Conservation (phyloP, 441 rosid genomes). For the Jatropha podagrica region DNA sequence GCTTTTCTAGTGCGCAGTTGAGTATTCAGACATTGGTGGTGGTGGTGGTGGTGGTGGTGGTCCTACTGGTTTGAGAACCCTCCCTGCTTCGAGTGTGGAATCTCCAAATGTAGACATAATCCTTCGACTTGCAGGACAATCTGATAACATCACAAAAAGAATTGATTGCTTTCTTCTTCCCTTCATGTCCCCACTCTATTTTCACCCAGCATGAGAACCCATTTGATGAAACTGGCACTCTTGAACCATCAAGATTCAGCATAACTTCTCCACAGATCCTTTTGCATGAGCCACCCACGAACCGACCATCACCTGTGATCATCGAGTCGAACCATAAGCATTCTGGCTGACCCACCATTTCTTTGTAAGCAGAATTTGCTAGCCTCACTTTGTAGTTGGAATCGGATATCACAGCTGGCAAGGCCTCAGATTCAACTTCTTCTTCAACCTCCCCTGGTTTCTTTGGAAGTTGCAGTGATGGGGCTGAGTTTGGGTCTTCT, state of each 20-base stretch:
- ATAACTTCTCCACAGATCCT: slow-evolving; percentile 84
- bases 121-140: slow-evolving; percentile 60
- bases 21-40: slow-evolving; percentile 30
- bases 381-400: slow-evolving; percentile 73
- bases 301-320: slow-evolving; percentile 33
- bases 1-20: slow-evolving; percentile 7
- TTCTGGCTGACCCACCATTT: slow-evolving; percentile 96
- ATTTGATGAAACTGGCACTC: slow-evolving; percentile 37
- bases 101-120: slow-evolving; percentile 75
- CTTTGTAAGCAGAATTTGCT: slow-evolving; percentile 85
- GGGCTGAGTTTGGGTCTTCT: slow-evolving; percentile 27
- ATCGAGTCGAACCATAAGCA: slow-evolving; percentile 81
- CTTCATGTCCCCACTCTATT: slow-evolving; percentile 74
- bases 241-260: slow-evolving; percentile 45
- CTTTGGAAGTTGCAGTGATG: slow-evolving; percentile 31
- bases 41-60: slow-evolving; percentile 27
- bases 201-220: slow-evolving; percentile 90
- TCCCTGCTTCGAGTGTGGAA: slow-evolving; percentile 46
- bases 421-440: slow-evolving; percentile 64
- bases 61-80: slow-evolving; percentile 29
- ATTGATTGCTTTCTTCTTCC: slow-evolving; percentile 42
- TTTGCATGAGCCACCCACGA: slow-evolving; percentile 33
- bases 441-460: slow-evolving; percentile 71
- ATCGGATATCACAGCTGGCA: slow-evolving; percentile 73
- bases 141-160: slow-evolving; percentile 73